phyloP scores from a whole-genome alignment of 2,329 filamentous ascomycete genomes.

The Ophiostoma sp. region DNA sequence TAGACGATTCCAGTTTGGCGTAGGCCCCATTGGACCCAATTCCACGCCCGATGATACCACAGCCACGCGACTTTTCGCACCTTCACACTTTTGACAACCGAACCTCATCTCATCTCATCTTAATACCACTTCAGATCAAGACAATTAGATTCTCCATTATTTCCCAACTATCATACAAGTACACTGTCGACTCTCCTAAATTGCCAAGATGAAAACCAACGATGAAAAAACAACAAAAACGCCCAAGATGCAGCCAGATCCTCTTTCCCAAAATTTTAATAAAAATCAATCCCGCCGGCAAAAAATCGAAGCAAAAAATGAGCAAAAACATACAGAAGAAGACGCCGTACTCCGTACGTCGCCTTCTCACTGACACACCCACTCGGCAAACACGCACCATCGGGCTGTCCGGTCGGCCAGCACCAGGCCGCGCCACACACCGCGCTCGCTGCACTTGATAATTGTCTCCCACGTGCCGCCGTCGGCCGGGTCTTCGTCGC shows the following conservation, averaged over 20 bases:
- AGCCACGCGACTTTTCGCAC: not conserved
- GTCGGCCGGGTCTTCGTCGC: constrained; percentile 62
- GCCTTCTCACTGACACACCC: constrained; percentile 55
- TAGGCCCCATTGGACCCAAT: not conserved
- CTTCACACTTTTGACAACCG: not conserved
- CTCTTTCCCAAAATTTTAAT: not conserved
- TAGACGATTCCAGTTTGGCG: not conserved
- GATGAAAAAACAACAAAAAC: not conserved
- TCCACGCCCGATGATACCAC: not conserved
- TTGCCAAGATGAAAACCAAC: not conserved
- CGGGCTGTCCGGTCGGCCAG: constrained; percentile 79
- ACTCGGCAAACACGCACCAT: constrained; percentile 93
- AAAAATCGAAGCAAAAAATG: not conserved
- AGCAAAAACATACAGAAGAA: not conserved
- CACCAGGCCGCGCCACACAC: constrained; percentile 78
- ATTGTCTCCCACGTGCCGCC: constrained; percentile 85
- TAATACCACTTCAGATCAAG: constrained; percentile 1
- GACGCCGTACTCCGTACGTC: not conserved
- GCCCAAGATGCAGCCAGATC: constrained; percentile 22
- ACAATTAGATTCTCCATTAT: not conserved
- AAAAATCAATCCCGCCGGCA: not conserved
- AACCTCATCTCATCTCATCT: not conserved
- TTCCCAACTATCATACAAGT: constrained; percentile 7
- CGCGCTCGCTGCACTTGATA: constrained; percentile 82
- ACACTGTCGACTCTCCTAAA: not conserved